Evolutionary conservation across 345 rosid species (phyloP), one percentile per base, ranked within the genome.

Genomic region (Toxicodendron radicans): DNA sequence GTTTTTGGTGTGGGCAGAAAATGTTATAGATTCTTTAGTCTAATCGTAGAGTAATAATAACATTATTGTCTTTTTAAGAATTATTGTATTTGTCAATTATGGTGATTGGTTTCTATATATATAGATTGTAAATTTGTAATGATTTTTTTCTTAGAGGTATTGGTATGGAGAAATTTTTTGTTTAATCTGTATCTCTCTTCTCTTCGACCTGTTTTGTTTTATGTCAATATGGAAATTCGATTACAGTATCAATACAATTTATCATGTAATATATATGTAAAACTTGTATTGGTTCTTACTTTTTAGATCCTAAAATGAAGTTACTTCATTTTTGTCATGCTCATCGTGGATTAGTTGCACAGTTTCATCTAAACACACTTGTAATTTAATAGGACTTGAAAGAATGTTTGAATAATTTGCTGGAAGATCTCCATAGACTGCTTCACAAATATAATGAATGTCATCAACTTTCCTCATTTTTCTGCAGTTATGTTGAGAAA

Each of bases 371-470:
- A n/a, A 41, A 43, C 16, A 41, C 4, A 41, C 20, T 38, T 18
- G 10, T 71, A 23, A 23, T 68, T 63, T 20, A 9, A 17, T 18
- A 57, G 72, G 59, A 64, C 27, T 80, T 32, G 7, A 20, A 30
- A 21, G 64, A 51, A 14, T 51, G 12, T 24, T 30, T 51, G 52
- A 20, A 54, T 58, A 4, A 56, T 63, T 7, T 0, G 10, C 57
- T 14, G 16, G 45, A 62, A 17, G 12, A 4, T 65, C 21, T 58
- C 17, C 1, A 13, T 8, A 8, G 32, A 12, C 13, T n/a, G 64
- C 58, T 54, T 63, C 20, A 23, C 48, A 4, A 43, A 63, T 58
- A 1, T 61, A 61, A 61, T 51, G 38, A 35, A 48, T 24, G 7
- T 23, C 35, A 13, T 53, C 46, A 48, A 16, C 33, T 62, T 32